These are phyloP conservation scores for Aspergillus fischeri DNA, from an alignment of 2,329 filamentous ascomycete species.

Conservation along the genomic window DNA sequence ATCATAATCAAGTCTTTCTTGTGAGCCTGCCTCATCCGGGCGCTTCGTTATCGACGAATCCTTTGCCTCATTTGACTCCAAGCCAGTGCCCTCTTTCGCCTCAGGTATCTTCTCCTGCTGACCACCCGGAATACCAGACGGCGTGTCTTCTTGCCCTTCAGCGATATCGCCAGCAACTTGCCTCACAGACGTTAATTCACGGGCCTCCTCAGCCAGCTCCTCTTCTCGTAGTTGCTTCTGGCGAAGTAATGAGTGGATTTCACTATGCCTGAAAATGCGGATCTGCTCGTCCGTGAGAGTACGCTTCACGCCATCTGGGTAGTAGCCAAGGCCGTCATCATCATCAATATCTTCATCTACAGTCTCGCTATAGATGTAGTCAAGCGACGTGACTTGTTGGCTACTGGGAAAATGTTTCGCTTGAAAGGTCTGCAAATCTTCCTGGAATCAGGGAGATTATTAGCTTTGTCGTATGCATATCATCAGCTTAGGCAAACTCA, in stretches of 20 bases:
- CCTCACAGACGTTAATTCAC: conserved; percentile 4
- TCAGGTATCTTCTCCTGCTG: not conserved
- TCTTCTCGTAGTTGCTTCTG: conserved; percentile 38
- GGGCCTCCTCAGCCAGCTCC: conserved; percentile 18
- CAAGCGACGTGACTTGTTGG: conserved; percentile 2
- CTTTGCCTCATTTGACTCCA: conserved; percentile 1
- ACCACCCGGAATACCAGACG: not conserved
- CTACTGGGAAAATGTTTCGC: conserved; percentile 52
- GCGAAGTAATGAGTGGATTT: conserved; percentile 68
- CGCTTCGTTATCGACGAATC: not conserved
- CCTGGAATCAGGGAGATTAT: conserved; percentile 36
- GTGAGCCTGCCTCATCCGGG: not conserved
- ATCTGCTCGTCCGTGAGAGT: conserved; percentile 91
- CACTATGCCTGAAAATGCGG: conserved; percentile 82
- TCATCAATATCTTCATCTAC: conserved; percentile 22
- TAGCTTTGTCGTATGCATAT: not conserved
- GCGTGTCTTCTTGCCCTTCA: not conserved
- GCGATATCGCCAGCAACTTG: not conserved
- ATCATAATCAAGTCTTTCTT: conserved; percentile 37
- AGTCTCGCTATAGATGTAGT: not conserved
- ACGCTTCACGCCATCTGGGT: conserved; percentile 78
- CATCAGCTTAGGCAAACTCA: conserved; percentile 13
- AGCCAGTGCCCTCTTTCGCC: conserved; percentile 17
- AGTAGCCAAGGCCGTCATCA: conserved; percentile 70
- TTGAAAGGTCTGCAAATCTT: conserved; percentile 58